A percentile compares a stretch with the other conserved stretches of the same genome.
Evolutionary conservation across 495 filamentous ascomycete genomes (phyloP).

Genomic region (Neurospora pannonica): DNA sequence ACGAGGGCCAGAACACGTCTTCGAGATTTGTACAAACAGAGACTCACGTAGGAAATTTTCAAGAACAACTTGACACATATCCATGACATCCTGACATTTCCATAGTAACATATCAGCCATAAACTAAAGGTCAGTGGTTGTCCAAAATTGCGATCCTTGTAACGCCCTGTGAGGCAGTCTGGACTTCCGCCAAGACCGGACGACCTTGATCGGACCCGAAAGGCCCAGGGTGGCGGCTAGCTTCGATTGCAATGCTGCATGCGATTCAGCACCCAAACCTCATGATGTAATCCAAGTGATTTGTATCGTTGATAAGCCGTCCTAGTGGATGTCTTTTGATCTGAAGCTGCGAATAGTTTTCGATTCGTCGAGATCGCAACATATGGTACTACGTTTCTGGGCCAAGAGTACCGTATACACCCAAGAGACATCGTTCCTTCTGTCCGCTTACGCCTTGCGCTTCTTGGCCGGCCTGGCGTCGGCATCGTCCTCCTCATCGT

Average conservation of each 20-base stretch:
- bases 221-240: neutral
- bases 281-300: neutral
- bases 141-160: neutral
- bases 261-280: neutral
- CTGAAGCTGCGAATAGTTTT: neutral
- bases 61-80: neutral
- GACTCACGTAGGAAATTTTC: neutral
- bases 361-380: neutral
- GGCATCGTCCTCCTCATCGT: constrained; percentile 33
- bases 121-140: neutral
- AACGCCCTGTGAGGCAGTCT: neutral
- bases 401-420: neutral
- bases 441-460: constrained; percentile 25
- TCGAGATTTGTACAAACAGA: neutral
- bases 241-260: neutral
- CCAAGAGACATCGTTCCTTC: neutral
- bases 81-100: neutral
- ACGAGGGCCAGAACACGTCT: neutral
- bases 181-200: neutral
- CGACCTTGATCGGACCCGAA: neutral
- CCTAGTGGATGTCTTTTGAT: neutral
- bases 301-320: neutral
- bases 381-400: neutral
- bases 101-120: neutral
- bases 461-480: constrained; percentile 35